Evolutionary conservation across 306 rosid genomes (phyloP).

Genomic region (Prinsepia uniflora): DNA sequence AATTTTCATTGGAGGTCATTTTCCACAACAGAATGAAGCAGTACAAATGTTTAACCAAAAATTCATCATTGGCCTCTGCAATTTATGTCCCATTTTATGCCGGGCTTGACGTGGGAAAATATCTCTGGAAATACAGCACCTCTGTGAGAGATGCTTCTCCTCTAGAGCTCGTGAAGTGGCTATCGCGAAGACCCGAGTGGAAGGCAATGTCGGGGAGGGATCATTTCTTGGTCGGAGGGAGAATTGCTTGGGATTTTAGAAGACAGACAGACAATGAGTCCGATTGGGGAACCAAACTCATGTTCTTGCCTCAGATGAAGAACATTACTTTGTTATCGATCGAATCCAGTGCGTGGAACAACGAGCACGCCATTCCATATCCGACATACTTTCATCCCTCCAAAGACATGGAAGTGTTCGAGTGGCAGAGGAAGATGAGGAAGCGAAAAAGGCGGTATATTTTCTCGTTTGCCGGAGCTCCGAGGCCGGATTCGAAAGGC

Average conservation of each 20-base stretch:
- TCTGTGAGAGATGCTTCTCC: conserved; percentile 47
- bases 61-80: conserved; percentile 56
- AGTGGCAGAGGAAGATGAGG: conserved; percentile 45
- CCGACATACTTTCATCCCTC: conserved; percentile 58
- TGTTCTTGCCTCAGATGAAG: conserved; percentile 48
- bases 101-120: conserved; percentile 50
- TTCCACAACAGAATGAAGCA: conserved; percentile 60
- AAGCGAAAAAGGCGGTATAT: conserved; percentile 35
- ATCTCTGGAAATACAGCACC: conserved; percentile 41
- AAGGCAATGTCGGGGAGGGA: conserved; percentile 52
- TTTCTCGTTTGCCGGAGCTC: conserved; percentile 53
- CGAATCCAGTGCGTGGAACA: conserved; percentile 35
- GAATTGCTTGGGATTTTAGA: conserved; percentile 48
- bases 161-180: conserved; percentile 37
- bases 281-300: conserved; percentile 56
- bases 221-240: conserved; percentile 57
- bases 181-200: conserved; percentile 41
- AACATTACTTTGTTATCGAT: conserved; percentile 45
- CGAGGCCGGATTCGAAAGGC: conserved; percentile 25
- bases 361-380: conserved; percentile 54
- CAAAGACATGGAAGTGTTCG: conserved; percentile 23
- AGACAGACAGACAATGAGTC: conserved; percentile 31
- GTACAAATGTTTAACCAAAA: conserved; percentile 51
- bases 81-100: conserved; percentile 51
- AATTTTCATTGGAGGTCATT: conserved; percentile 50